phyloP scores from a whole-genome alignment of 75 land plant species.

The Pinus tabuliformis region DNA sequence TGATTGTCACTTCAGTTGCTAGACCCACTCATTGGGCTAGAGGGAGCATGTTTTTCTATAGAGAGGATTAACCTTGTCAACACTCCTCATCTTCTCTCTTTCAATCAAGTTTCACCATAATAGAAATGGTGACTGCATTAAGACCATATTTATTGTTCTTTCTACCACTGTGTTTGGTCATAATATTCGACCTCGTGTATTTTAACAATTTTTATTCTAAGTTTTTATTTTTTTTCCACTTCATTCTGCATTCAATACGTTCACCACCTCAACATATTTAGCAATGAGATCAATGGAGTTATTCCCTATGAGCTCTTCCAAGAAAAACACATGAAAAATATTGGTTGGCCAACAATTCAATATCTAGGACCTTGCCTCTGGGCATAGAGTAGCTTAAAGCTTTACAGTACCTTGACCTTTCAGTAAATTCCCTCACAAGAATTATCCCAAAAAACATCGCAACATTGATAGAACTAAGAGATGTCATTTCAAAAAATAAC shows the following conservation, averaged over 20 bases:
- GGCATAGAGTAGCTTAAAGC: conserved; percentile 10
- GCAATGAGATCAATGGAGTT: conserved; percentile 52
- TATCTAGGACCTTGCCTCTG: conserved; percentile 66
- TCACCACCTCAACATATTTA: conserved; percentile 53
- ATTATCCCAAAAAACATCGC: conserved; percentile 28
- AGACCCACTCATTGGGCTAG: too few species aligned
- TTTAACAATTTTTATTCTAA: too few species aligned
- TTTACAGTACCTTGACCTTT: conserved; percentile 51
- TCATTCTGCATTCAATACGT: conserved; percentile 38
- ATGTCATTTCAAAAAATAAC: conserved; percentile 48
- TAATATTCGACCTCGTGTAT: too few species aligned
- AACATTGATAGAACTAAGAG: conserved; percentile 26
- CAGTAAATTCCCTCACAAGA: conserved; percentile 66
- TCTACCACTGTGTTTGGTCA: too few species aligned
- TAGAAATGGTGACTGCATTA: too few species aligned
- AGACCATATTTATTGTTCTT: too few species aligned
- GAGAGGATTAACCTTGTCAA: too few species aligned
- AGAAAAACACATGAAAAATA: conserved; percentile 39
- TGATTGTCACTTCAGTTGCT: too few species aligned
- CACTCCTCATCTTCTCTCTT: too few species aligned
- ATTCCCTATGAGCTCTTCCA: conserved; percentile 56
- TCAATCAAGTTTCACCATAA: too few species aligned
- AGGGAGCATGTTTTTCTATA: too few species aligned
- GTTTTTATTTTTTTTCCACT: too few species aligned
- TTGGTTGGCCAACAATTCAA: conserved; percentile 55